Conservation (phyloP, 306 rosid species). For the Quercus gilva region DNA sequence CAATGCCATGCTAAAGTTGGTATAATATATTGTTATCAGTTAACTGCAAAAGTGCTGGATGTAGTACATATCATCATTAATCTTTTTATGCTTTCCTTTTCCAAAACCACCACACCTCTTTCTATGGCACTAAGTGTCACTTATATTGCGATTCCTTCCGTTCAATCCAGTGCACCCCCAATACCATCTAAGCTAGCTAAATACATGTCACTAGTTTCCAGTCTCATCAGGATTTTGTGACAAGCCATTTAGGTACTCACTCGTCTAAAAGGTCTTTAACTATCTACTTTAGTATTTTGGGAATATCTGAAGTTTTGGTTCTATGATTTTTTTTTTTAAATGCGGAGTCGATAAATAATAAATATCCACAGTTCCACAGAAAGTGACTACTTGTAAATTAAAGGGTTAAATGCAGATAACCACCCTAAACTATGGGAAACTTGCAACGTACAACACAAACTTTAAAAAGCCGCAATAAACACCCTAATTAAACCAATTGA, state of each 20-base stretch:
- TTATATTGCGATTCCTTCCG: neutral
- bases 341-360: neutral
- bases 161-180: neutral
- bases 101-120: neutral
- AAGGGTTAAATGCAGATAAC: neutral
- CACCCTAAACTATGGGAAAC: no score
- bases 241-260: neutral
- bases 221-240: neutral
- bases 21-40: neutral
- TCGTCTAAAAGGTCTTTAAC: neutral
- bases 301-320: neutral
- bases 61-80: neutral
- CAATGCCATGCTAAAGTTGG: neutral
- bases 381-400: neutral
- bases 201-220: neutral
- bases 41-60: neutral
- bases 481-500: no score
- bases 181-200: neutral
- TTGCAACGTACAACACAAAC: no score
- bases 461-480: no score
- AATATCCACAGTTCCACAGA: neutral
- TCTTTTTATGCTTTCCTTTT: neutral
- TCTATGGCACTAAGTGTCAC: neutral
- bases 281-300: neutral
- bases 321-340: neutral